Base-by-base conservation (phyloP, 176 grass and related monocot species). In the Musa schizocarpa region DNA sequence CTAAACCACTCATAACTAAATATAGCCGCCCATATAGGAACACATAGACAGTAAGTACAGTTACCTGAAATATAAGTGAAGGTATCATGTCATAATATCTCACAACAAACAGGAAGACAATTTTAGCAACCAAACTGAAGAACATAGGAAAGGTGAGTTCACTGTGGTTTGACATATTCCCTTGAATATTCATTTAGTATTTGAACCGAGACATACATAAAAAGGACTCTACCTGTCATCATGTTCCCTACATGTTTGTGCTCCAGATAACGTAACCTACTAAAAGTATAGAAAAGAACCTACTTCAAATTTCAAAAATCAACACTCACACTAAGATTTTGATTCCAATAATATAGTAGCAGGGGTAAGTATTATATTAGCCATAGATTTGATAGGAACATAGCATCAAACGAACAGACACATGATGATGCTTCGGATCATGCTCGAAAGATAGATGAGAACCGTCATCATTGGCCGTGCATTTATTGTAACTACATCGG, bases 11-110 rank as follows among this genome's bases (percentile, higher is more conserved):
- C 90, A 99, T 79, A 69, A 99, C 90, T 7, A 99, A 80, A 84
- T 94, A 99, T 54, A 91, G 43, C 58, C 95, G 90, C 68, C 95
- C 95, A 78, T 99, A 99, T 65, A 99, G 69, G 86, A 94, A 94
- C 22, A 94, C 82, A 72, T 99, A 99, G 23, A 99, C 95, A 25
- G 88, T 94, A 83, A 94, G 84, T 43, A 99, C 95, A 50, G 86
- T 93, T 63, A 98, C 56, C 94, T 98, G 89, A 69, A 77, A 26
- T 73, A 20, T 56, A 56, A 56, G 69, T 54, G 16, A 22, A 80
- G 50, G 27, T 9, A 21, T 53, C 51, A 24, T 72, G 19, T 21
- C 13, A 19, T 6, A 73, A 26, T 73, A 23, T 57, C 14, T 13
- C 16, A 29, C 73, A n/a, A 1, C 17, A 73, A 54, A 54, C 0